phyloP scores from a whole-genome alignment of 2,329 filamentous ascomycete genomes.

The Diaporthe destruens region DNA sequence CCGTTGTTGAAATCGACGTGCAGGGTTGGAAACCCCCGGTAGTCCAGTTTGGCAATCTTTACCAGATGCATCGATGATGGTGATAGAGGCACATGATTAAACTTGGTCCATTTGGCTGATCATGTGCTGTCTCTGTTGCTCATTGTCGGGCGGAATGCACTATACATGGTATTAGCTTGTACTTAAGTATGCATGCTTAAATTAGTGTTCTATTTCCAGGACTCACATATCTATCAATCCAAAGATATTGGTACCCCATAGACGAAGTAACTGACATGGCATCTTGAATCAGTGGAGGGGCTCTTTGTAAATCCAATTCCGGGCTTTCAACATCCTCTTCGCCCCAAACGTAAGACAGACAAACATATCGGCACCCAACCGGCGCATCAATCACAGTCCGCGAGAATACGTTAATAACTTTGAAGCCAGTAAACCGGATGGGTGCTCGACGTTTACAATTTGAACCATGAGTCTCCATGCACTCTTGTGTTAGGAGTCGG shows the following conservation, averaged over 20 bases:
- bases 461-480: not conserved
- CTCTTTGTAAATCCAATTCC: not conserved
- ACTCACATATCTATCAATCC: not conserved
- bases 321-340: not conserved
- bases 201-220: accelerated
- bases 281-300: not conserved
- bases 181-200: accelerated
- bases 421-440: too few species aligned
- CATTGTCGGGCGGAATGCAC: not conserved
- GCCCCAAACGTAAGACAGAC: not conserved
- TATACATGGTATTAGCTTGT: not conserved
- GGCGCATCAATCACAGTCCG: not conserved
- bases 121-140: not conserved
- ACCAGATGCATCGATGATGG: not conserved
- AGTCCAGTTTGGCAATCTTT: not conserved
- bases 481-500: not conserved
- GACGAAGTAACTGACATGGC: not conserved
- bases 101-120: not conserved
- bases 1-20: not conserved
- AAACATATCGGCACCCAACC: not conserved
- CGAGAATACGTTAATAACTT: not conserved
- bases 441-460: too few species aligned
- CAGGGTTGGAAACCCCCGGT: not conserved
- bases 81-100: not conserved
- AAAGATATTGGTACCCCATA: not conserved